Base-by-base conservation (phyloP, 345 rosid species). In the Laguncularia racemosa region DNA sequence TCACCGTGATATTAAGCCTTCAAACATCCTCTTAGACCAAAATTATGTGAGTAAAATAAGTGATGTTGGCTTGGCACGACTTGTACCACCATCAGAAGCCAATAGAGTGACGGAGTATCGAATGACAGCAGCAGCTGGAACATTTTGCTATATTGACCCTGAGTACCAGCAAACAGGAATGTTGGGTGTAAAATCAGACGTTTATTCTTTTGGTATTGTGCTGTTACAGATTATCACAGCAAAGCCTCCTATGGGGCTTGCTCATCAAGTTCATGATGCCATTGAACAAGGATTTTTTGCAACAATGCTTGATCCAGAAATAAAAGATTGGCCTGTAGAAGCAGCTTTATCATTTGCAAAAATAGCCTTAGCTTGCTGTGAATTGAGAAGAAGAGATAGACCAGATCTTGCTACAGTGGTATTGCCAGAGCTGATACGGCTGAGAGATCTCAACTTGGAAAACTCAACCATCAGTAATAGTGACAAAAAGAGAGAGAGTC, bases 1-100 rank as follows among this genome's bases (percentile, higher is more conserved):
- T 44, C 96, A 88, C 64, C 84, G 95, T 2, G 98, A 91, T 72
- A 83, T 91, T 46, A 91, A 91, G 78, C 96, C 96, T 57, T 93
- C 83, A 38, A 91, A 91, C 72, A 88, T 88, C 67, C 86, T 91
- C 46, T 58, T 91, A 49, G 95, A 84, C 71, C 21, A 56, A 13
- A 75, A 85, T 60, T 67, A 65, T n/a, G 69, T 53, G 14, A 79
- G 95, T 72, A 88, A 91, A 73, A 82, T 86, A 57, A 52, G 83
- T 7, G 96, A 91, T 16, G 95, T 88, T 20, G 98, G 92, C 18
- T 73, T 88, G 53, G 88, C 92, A 38, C 74, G 82, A 71, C 75
- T 88, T 33, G 86, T 91, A 20, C 98, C 98, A n/a, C 68, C 71
- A 3, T 45, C 84, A 16, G 53, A 50, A 20, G 76, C 82, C 43